Evolutionary conservation across 495 filamentous ascomycete genomes (phyloP).

Genomic region (Parathielavia appendiculata): DNA sequence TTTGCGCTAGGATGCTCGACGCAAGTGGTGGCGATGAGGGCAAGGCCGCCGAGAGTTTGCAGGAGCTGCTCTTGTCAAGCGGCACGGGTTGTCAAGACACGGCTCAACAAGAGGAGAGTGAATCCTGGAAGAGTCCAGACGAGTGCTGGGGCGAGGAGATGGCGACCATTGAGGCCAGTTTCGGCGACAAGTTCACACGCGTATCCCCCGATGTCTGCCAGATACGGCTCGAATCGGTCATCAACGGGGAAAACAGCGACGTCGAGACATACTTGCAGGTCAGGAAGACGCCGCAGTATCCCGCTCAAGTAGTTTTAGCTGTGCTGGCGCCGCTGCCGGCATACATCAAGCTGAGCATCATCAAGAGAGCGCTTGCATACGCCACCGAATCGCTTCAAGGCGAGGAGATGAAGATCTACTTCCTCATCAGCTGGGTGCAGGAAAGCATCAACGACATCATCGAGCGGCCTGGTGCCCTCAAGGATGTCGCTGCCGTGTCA

Average conservation of each 20-base stretch:
- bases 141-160: slow-evolving; percentile 83
- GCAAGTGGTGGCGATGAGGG: slow-evolving; percentile 64
- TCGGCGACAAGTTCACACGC: slow-evolving; percentile 56
- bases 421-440: slow-evolving; percentile 86
- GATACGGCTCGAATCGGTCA: slow-evolving; percentile 50
- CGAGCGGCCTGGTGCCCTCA: slow-evolving; percentile 71
- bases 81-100: slow-evolving; percentile 25
- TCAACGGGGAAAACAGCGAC: slow-evolving; percentile 38
- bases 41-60: slow-evolving; percentile 71
- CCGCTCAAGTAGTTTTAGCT: slow-evolving; percentile 68
- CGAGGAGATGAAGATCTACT: slow-evolving; percentile 79
- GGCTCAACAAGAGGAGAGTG: slow-evolving; percentile 22
- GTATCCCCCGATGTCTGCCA: slow-evolving; percentile 57
- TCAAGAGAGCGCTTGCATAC: slow-evolving; percentile 67
- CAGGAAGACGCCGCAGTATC: slow-evolving; percentile 59
- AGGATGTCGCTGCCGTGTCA: slow-evolving; percentile 70
- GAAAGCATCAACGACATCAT: slow-evolving; percentile 68
- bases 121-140: slow-evolving; percentile 42
- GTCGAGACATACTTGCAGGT: slow-evolving; percentile 48
- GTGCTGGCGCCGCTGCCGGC: slow-evolving; percentile 69
- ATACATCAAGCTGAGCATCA: slow-evolving; percentile 86
- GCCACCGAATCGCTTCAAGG: slow-evolving; percentile 64
- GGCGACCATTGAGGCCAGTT: slow-evolving; percentile 74
- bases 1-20: slow-evolving; percentile 71
- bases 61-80: slow-evolving; percentile 58